Base-by-base conservation (phyloP, 768 basidiomycete species). In the Panellus pusillus region DNA sequence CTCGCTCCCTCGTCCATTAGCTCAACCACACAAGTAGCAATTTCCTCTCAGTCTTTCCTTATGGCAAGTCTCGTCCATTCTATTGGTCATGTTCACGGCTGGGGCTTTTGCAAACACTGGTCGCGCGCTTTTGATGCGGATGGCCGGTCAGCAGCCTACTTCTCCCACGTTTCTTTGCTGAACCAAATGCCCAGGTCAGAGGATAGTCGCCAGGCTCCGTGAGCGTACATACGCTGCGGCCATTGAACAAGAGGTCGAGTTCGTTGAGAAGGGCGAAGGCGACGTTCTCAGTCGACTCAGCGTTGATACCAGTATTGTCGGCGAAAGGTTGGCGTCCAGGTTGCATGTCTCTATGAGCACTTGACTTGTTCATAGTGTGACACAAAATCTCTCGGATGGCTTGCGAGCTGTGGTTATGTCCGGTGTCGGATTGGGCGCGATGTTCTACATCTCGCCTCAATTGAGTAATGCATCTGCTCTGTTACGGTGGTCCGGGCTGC, bases 261-360 rank as follows among this genome's bases (percentile, higher is more conserved):
- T 86, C 68, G 91, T 95, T 6, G 95, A 97, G 68, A 82, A 81
- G 35, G 92, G 92, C 2, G 93, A 95, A 57, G 96, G 96, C 8
- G 96, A 99, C 67, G 90, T 97, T 9, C 74, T 98, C 40, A 95
- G 93, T 68, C 76, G 96, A 50, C 76, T 98, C 29, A 93, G 90
- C 52, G 88, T 87, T 1, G 96, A 99, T 66, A 91, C 91, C 6
- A 91, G 84, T 60, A 91, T 98, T 59, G 91, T 98, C 38, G 96
- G 96, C 39, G 93, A 93, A 72, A 92, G 90, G 91, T 90, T 51
- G 37, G 70, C 61, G 18, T 19, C 44, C 32, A 38, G 20, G 28
- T 51, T 24, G 36, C 11, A 12, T 15, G 29, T 32, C 47, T 42
- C 13, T 45, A 45, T 42, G 44, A 19, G 39, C n/a, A 32, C 61